Evolutionary conservation across 2,329 filamentous ascomycete species (phyloP), one percentile per base, ranked within the genome.

Genomic region (Orbilia brochopaga): DNA sequence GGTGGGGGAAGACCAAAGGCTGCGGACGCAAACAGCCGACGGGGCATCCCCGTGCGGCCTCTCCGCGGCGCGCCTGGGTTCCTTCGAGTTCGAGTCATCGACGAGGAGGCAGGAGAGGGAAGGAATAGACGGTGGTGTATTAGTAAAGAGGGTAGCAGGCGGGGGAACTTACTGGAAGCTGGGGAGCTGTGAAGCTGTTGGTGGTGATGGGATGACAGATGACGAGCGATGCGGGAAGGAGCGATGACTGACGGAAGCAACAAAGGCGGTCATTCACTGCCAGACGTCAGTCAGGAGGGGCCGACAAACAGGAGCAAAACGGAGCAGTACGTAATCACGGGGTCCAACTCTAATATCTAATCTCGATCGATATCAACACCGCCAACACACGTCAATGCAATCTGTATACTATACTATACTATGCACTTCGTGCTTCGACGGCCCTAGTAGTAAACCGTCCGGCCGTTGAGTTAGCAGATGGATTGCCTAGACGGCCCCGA

Each of bases 241-340:
- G n/a, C 11, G 51, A 59, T 46, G 24, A 30, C n/a, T n/a, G 35
- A 23, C 4, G 19, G 35, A 54, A 10, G n/a, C 17, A 50, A 48
- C 24, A 50, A 8, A 32, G 27, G 27, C 27, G 8, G 27, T 32
- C n/a, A n/a, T 32, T 8, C 3, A 32, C 27, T 3, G 27, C 8
- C 27, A 3, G 27, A 3, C 27, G 27, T 4, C 27, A 32, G 27
- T 3, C 3, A 8, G 27, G 50, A 37, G 57, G 50, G 50, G 37
- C 42, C 27, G 48, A 57, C 44, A 44, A 64, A 57, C 40, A 46
- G 11, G 21, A 54, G 8, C 17, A 23, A 48, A 19, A 10, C 1
- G 6, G 15, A 10, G 65, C 61, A 57, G 62, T 69, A 69, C 65
- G 65, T 69, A 69, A 69, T 69, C 65, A 69, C 65, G 65, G 52